phyloP scores from a whole-genome alignment of 2,329 filamentous ascomycete genomes.

The Camptophora hylomeconis region DNA sequence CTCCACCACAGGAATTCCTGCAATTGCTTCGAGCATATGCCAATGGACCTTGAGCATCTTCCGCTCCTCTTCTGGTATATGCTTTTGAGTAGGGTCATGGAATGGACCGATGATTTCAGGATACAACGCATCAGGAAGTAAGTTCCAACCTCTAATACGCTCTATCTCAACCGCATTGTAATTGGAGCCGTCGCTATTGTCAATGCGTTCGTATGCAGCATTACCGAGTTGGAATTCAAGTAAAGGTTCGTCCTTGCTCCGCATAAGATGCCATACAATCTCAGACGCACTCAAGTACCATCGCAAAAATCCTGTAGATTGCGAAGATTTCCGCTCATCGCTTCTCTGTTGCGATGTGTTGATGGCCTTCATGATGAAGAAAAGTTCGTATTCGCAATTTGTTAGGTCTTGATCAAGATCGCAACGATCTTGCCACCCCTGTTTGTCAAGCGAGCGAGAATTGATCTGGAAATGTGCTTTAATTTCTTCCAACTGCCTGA shows the following conservation, averaged over 20 bases:
- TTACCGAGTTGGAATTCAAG: slow-evolving; percentile 88
- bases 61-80: neutral
- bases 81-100: slow-evolving; percentile 36
- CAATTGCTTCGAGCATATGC: slow-evolving; percentile 97
- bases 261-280: slow-evolving; percentile 93
- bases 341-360: slow-evolving; percentile 86
- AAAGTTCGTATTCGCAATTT: slow-evolving; percentile 87
- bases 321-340: slow-evolving; percentile 53
- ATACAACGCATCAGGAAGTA: slow-evolving; percentile 81
- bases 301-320: slow-evolving; percentile 67
- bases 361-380: slow-evolving; percentile 99
- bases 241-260: slow-evolving; percentile 72
- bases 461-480: slow-evolving; percentile 93
- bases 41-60: slow-evolving; percentile 93
- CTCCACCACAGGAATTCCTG: slow-evolving; percentile 92
- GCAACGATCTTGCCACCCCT: slow-evolving; percentile 83
- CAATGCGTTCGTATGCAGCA: slow-evolving; percentile 84
- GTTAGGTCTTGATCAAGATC: slow-evolving; percentile 80
- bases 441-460: slow-evolving; percentile 69
- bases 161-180: slow-evolving; percentile 84
- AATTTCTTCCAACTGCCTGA: slow-evolving; percentile 88
- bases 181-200: slow-evolving; percentile 94
- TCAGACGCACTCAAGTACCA: slow-evolving; percentile 93
- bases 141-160: slow-evolving; percentile 75
- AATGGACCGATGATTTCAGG: slow-evolving; percentile 93